Percentiles rank a stretch among this genome's conserved stretches.
phyloP scores from a whole-genome alignment of 495 filamentous ascomycete genomes.

The Penicillium soppii region DNA sequence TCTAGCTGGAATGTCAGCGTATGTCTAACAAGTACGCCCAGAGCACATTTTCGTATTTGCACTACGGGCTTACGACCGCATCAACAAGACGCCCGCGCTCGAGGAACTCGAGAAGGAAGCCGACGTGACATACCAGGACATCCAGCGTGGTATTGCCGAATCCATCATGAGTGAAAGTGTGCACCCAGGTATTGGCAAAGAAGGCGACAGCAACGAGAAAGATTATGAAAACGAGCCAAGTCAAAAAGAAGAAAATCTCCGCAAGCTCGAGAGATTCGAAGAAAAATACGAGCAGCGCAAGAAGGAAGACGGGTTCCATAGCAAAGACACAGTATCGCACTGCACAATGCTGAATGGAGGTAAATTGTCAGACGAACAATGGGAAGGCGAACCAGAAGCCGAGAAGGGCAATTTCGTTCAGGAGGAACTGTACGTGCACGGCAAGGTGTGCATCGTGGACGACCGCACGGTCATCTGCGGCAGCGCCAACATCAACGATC shows the following conservation, averaged over 20 bases:
- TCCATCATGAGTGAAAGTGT: slow-evolving; percentile 79
- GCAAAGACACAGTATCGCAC: slow-evolving; percentile 71
- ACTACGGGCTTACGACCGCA: slow-evolving; percentile 81
- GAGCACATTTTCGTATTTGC: slow-evolving; percentile 92
- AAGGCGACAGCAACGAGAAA: slow-evolving; percentile 42
- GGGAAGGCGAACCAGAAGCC: slow-evolving; percentile 66
- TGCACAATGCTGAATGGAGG: slow-evolving; percentile 73
- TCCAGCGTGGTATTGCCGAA: slow-evolving; percentile 81
- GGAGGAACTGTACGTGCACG: slow-evolving; percentile 93
- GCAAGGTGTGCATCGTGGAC: slow-evolving; percentile 83
- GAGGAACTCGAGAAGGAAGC: slow-evolving; percentile 71
- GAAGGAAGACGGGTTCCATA: slow-evolving; percentile 35
- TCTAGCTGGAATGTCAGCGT: neutral
- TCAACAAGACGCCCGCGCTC: slow-evolving; percentile 74
- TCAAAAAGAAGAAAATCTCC: slow-evolving; percentile 41
- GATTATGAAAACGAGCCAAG: slow-evolving; percentile 35
- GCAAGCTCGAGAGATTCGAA: slow-evolving; percentile 66
- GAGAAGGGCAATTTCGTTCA: slow-evolving; percentile 88
- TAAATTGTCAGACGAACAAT: slow-evolving; percentile 65
- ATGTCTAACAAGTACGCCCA: slow-evolving; percentile 6
- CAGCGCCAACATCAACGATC: slow-evolving; percentile 88
- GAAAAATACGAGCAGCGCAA: slow-evolving; percentile 45
- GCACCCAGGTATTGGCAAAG: slow-evolving; percentile 56
- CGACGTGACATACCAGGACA: slow-evolving; percentile 77
- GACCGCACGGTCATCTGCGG: slow-evolving; percentile 82